phyloP scores from a whole-genome alignment of 495 filamentous ascomycete species.

The Neurospora intermedia region DNA sequence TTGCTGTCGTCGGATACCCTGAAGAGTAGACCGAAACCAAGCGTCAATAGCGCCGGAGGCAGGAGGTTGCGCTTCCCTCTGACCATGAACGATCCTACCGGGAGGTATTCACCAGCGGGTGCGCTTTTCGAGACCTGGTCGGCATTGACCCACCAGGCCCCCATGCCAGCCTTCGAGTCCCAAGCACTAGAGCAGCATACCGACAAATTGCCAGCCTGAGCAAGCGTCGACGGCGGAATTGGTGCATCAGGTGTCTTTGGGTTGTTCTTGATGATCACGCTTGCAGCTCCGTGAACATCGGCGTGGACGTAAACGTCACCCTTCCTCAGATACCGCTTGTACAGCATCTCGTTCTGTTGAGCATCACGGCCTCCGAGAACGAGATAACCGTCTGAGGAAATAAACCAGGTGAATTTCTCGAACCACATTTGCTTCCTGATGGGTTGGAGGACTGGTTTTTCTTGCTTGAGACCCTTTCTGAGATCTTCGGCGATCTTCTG shows the following conservation, averaged over 20 bases:
- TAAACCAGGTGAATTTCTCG: constrained; percentile 90
- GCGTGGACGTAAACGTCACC: constrained; percentile 90
- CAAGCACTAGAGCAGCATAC: constrained; percentile 80
- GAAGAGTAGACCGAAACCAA: constrained; percentile 83
- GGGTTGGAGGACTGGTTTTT: constrained; percentile 79
- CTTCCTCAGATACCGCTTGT: constrained; percentile 70
- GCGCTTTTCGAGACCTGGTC: constrained; percentile 81
- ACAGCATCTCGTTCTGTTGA: constrained; percentile 86
- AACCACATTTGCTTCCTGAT: constrained; percentile 83
- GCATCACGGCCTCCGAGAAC: constrained; percentile 78
- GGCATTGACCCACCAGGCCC: constrained; percentile 84
- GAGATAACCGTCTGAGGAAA: constrained; percentile 92
- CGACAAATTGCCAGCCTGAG: constrained; percentile 76
- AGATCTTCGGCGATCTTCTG: constrained; percentile 78
- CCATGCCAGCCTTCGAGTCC: constrained; percentile 93
- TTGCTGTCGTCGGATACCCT: constrained; percentile 84
- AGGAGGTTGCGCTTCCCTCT: constrained; percentile 82
- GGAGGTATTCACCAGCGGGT: constrained; percentile 66
- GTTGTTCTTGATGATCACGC: constrained; percentile 79
- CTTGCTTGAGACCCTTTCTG: constrained; percentile 77
- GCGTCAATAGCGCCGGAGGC: constrained; percentile 74
- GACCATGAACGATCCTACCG: constrained; percentile 61
- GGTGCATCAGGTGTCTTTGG: constrained; percentile 62
- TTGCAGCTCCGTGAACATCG: constrained; percentile 73
- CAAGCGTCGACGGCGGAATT: constrained; percentile 81